Evolutionary conservation across 192 early-diverging fungal species (phyloP).

Genomic region (Dissophora globulifera): DNA sequence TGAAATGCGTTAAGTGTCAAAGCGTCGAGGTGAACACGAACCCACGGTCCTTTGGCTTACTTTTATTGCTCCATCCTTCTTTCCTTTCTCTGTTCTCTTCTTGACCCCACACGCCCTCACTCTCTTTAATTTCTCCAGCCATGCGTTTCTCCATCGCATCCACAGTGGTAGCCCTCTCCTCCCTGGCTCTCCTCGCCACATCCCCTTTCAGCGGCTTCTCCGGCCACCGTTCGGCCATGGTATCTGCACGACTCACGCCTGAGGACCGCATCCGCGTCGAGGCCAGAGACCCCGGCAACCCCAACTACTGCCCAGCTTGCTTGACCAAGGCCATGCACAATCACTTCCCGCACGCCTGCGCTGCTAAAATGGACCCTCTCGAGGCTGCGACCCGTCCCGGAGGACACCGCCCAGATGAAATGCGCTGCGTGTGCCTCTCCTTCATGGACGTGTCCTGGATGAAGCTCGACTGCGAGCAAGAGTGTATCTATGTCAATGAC

Average conservation of each 20-base stretch:
- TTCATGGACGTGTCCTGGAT: slow-evolving; percentile 46
- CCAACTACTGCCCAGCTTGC: slow-evolving; percentile 47
- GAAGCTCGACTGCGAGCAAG: slow-evolving; percentile 26
- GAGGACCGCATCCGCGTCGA: slow-evolving; percentile 29
- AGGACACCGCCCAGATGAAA: slow-evolving; percentile 20
- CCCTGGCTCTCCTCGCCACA: slow-evolving; percentile 19
- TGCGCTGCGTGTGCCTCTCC: slow-evolving; percentile 36
- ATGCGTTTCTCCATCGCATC: slow-evolving; percentile 17
- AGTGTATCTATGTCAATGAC: slow-evolving; percentile 31
- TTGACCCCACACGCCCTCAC: background rate
- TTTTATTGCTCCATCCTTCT: background rate
- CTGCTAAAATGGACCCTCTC: slow-evolving; percentile 11
- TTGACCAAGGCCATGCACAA: slow-evolving; percentile 37
- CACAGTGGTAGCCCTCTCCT: slow-evolving; percentile 16
- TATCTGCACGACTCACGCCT: slow-evolving; percentile 23
- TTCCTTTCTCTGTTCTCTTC: background rate
- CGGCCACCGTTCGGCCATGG: background rate
- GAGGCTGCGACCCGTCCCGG: slow-evolving; percentile 11
- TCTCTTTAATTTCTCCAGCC: background rate
- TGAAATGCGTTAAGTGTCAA: too few species aligned
- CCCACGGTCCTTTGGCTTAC: too few species aligned
- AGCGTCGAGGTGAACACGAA: too few species aligned
- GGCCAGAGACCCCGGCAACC: slow-evolving; percentile 22
- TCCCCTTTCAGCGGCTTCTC: background rate
- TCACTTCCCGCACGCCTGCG: slow-evolving; percentile 48